phyloP scores from a whole-genome alignment of 495 filamentous ascomycete species.

The Penicillium maclennaniae region DNA sequence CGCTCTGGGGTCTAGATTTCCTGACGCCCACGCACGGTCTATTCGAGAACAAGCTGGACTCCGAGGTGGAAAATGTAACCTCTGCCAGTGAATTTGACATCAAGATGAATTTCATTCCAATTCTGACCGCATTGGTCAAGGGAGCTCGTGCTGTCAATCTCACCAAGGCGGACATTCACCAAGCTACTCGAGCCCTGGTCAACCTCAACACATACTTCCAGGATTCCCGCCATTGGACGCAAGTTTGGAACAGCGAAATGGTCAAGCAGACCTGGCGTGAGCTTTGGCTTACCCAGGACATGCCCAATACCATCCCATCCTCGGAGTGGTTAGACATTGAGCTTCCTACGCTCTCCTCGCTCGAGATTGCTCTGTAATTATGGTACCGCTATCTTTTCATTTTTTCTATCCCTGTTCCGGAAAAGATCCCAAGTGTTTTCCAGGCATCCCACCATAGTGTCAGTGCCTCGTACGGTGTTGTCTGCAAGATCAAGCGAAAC shows the following conservation, averaged over 20 bases:
- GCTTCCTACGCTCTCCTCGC: conserved; percentile 53
- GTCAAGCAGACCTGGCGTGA: conserved; percentile 60
- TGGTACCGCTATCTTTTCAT: conserved; percentile 68
- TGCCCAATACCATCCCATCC: conserved; percentile 49
- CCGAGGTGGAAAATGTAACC: conserved; percentile 54
- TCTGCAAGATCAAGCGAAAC: conserved; percentile 61
- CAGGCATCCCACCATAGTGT: conserved; percentile 65
- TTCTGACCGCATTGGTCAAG: conserved; percentile 55
- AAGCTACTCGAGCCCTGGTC: conserved; percentile 54
- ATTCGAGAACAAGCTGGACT: conserved; percentile 59
- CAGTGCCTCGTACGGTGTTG: conserved; percentile 60
- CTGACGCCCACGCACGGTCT: conserved; percentile 59
- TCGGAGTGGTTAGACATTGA: conserved; percentile 56
- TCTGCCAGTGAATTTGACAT: conserved; percentile 54
- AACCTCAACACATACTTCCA: conserved; percentile 62
- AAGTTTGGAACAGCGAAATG: conserved; percentile 58
- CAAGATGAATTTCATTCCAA: conserved; percentile 58
- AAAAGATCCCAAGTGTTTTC: conserved; percentile 61
- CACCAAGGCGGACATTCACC: conserved; percentile 48
- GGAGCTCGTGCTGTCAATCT: conserved; percentile 53
- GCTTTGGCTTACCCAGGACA: conserved; percentile 57
- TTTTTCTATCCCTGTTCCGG: conserved; percentile 62
- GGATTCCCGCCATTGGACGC: conserved; percentile 57
- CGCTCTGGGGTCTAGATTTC: conserved; percentile 64
- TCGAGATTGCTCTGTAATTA: conserved; percentile 55